Base-by-base conservation (phyloP, 1,284 basidiomycete genomes). In the Boletus hoseneyae region DNA sequence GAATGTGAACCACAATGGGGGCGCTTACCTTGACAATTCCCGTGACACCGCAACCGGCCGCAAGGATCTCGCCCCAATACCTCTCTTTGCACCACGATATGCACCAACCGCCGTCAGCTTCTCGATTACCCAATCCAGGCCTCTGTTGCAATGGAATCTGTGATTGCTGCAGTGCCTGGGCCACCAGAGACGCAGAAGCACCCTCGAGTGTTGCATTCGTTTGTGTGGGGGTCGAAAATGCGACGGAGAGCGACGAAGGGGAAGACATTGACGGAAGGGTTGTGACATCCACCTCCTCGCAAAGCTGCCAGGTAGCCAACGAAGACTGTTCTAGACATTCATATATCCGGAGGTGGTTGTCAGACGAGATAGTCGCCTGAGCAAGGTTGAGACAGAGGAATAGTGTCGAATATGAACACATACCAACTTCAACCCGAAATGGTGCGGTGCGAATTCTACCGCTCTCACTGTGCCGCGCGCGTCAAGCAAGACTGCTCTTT, bases 71-170 rank as follows among this genome's bases (percentile, higher is more conserved):
- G 1, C 94, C 93, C 92, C 93, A 95, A 69, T 93, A 95, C 52
- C 80, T 77, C 59, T 97, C 94, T 62, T 91, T 90, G 68, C 93
- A 97, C 93, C 93, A 97, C 18, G 87, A 88, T 39, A 97, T 68
- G 53, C 85, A 87, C 92, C 93, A 97, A 0, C 90, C 94, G 9
- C 93, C 93, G 52, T 91, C 86, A 1, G 90, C 90, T 65, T 90
- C 89, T 29, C 82, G 73, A 56, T 80, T 82, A 0, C 83, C 84
- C 15, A 75, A 54, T 0, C 80, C 81, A n/a, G 78, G 72, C 36
- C 81, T 70, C 15, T 63, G 64, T 12, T 72, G 70, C 13, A 54
- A 64, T 50, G 76, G 75, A 51, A 73, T 69, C 36, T 79, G 72
- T 29, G 77, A 74, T 58, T 83, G 83, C 50, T 82, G 81, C 9